Conservation (phyloP, 805 yeast species). For the Tetrapisispora arboricola region DNA sequence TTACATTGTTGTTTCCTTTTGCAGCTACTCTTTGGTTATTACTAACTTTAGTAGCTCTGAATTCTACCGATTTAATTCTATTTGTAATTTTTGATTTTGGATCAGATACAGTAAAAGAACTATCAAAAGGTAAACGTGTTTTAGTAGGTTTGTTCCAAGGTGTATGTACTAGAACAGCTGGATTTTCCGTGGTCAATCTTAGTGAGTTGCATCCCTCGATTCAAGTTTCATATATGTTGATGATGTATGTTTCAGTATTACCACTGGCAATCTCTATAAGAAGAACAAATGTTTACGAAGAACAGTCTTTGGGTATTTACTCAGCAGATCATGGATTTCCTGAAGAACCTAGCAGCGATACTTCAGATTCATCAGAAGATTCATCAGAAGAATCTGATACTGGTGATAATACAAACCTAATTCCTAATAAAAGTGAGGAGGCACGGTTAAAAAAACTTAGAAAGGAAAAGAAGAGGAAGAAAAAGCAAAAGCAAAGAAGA, state of each 20-base stretch:
- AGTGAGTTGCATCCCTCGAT: slow-evolving; percentile 75
- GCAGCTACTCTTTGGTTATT: slow-evolving; percentile 94
- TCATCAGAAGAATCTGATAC: slow-evolving; percentile 14
- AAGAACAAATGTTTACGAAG: slow-evolving; percentile 96
- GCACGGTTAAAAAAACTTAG: neutral
- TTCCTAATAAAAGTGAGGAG: slow-evolving; percentile 1
- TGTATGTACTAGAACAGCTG: slow-evolving; percentile 88
- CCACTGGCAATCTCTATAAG: slow-evolving; percentile 95
- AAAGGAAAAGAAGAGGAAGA: slow-evolving; percentile 10
- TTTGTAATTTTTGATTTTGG: slow-evolving; percentile 71
- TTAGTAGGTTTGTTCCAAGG: slow-evolving; percentile 86
- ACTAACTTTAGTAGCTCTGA: slow-evolving; percentile 59
- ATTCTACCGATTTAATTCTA: slow-evolving; percentile 67
- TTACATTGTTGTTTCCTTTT: slow-evolving; percentile 82
- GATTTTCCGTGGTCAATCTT: slow-evolving; percentile 66
- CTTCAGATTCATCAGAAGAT: neutral
- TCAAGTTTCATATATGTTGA: slow-evolving; percentile 84
- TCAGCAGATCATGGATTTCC: slow-evolving; percentile 26
- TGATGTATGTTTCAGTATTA: slow-evolving; percentile 97
- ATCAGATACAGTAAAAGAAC: slow-evolving; percentile 38
- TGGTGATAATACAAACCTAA: slow-evolving; percentile 8
- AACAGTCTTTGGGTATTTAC: slow-evolving; percentile 91
- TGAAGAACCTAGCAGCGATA: slow-evolving; percentile 7
- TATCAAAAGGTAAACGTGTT: slow-evolving; percentile 59
- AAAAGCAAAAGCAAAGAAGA: slow-evolving; percentile 13